phyloP scores from a whole-genome alignment of 2,329 filamentous ascomycete genomes.

The Aspergillus sclerotialis region DNA sequence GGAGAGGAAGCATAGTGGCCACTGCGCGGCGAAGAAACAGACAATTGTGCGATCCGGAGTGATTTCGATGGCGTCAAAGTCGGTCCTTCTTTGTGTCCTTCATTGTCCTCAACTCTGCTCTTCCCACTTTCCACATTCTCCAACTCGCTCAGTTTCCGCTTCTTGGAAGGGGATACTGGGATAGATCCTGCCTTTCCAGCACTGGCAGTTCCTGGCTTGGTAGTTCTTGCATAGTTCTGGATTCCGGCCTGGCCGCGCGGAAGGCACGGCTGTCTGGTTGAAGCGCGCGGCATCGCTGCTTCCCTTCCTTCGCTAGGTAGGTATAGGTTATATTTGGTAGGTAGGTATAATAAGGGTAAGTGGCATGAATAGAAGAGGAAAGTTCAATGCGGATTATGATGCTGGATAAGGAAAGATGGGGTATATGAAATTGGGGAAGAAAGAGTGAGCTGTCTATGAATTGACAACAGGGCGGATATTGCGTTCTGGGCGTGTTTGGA shows the following conservation, averaged over 20 bases:
- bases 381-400: not conserved
- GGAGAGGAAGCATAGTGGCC: constrained; percentile 15
- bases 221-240: constrained; percentile 37
- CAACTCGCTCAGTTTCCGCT: constrained; percentile 31
- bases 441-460: no score
- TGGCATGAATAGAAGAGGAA: not conserved
- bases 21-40: constrained; percentile 25
- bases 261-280: constrained; percentile 23
- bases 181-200: constrained; percentile 18
- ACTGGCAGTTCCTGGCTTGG: constrained; percentile 27
- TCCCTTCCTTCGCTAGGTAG: no score
- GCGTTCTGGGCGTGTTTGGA: no score
- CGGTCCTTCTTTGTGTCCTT: constrained; percentile 7
- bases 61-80: constrained; percentile 26
- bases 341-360: not conserved
- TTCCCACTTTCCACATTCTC: constrained; percentile 22
- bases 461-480: no score
- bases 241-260: constrained; percentile 34
- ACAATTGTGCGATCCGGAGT: constrained; percentile 24
- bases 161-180: constrained; percentile 31
- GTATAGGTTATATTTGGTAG: no score
- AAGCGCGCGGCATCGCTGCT: constrained; percentile 25
- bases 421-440: not conserved
- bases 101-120: no score
- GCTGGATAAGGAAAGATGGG: not conserved